These are phyloP conservation scores for Angomonas deanei DNA, from an alignment of 208 protist species.

Conservation along the genomic window DNA sequence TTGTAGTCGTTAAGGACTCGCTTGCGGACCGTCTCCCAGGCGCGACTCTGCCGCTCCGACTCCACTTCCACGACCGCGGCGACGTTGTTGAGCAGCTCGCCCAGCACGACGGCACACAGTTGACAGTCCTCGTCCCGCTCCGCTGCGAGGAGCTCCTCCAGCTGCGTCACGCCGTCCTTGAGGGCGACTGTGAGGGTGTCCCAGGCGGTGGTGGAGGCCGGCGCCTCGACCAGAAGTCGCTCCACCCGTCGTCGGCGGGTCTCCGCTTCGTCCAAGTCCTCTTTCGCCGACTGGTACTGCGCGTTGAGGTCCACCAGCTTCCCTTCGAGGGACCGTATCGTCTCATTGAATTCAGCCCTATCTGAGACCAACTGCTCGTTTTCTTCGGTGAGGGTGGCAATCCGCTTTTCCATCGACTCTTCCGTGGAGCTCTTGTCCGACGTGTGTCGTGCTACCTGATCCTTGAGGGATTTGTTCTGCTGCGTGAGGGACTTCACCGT, in stretches of 20 bases:
- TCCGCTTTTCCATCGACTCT: not conserved
- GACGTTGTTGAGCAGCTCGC: not conserved
- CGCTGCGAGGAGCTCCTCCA: not conserved
- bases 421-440: not conserved
- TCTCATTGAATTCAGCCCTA: not conserved
- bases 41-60: not conserved
- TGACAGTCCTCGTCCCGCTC: not conserved
- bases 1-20: not conserved
- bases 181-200: not conserved
- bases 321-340: not conserved
- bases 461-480: not conserved
- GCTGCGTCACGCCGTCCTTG: not conserved
- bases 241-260: not conserved
- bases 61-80: not conserved
- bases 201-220: not conserved
- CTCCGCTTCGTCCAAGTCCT: conserved; percentile 5
- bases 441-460: not conserved
- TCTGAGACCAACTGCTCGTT: not conserved
- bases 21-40: conserved; percentile 1
- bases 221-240: conserved; percentile 4
- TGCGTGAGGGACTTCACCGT: not conserved
- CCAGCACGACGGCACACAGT: not conserved
- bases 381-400: not conserved
- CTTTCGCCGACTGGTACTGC: conserved; percentile 15
- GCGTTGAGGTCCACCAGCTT: not conserved